phyloP scores from a whole-genome alignment of 352 stramenopile species.

The Heterotrichella gracilis region DNA sequence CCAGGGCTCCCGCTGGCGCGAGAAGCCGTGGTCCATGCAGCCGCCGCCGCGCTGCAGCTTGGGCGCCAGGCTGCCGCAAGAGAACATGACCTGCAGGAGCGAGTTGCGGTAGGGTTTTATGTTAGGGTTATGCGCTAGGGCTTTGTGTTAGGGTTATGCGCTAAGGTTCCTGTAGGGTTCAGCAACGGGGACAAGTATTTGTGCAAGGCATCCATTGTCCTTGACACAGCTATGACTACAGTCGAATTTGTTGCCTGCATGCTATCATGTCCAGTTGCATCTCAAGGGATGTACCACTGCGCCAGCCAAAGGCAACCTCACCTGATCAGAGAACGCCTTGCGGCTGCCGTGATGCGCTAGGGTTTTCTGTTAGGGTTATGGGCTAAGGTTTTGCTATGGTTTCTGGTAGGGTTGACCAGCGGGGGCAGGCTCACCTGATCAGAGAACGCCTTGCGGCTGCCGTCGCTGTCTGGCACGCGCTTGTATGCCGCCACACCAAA shows the following conservation, averaged over 20 bases:
- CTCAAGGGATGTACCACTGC: too few species aligned
- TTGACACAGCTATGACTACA: not conserved
- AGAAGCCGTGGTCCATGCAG: conserved; percentile 39
- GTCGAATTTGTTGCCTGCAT: not conserved
- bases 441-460: too few species aligned
- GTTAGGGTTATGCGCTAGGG: not conserved
- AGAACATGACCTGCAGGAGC: conserved; percentile 61
- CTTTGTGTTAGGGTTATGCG: not conserved
- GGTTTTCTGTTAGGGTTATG: too few species aligned
- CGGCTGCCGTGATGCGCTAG: too few species aligned
- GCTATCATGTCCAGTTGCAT: not conserved
- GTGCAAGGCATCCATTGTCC: not conserved
- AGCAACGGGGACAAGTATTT: not conserved
- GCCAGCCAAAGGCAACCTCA: too few species aligned
- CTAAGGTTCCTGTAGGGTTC: not conserved
- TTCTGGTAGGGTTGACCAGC: too few species aligned
- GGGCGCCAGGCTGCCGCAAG: conserved; percentile 61
- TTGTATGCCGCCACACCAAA: too few species aligned
- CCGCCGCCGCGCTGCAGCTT: conserved; percentile 51
- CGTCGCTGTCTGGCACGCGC: too few species aligned
- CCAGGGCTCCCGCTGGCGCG: conserved; percentile 42
- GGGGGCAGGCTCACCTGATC: too few species aligned
- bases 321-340: too few species aligned
- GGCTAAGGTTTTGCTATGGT: too few species aligned
- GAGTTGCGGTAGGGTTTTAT: conserved; percentile 34